phyloP scores from a whole-genome alignment of 352 stramenopile genomes.

The Thalassiosira hispida region DNA sequence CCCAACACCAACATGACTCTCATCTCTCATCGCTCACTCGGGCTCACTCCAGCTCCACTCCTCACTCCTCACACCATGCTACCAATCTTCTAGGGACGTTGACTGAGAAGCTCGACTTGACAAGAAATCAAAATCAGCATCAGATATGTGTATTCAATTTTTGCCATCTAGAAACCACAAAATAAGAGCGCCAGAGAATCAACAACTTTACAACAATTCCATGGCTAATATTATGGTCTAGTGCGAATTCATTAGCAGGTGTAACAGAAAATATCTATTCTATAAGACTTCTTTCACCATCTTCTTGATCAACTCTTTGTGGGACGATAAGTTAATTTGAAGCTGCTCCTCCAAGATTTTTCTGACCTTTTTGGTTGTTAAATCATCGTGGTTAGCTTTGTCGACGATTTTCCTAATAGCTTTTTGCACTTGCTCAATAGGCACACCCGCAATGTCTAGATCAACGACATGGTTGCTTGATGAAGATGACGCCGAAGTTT shows the following conservation, averaged over 20 bases:
- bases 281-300: constrained; percentile 10
- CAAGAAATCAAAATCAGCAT: no score
- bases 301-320: constrained; percentile 24
- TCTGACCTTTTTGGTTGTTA: constrained; percentile 19
- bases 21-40: no score
- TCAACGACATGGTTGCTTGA: not conserved
- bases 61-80: no score
- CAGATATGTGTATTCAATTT: not conserved
- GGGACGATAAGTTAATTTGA: constrained; percentile 7
- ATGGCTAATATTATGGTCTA: no score
- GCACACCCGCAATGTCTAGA: not conserved
- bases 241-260: no score
- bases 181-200: no score
- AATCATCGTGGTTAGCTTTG: constrained; percentile 4
- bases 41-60: no score
- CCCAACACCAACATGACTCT: no score
- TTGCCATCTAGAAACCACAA: not conserved
- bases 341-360: constrained; percentile 9
- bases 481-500: not conserved
- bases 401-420: constrained; percentile 26
- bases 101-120: no score
- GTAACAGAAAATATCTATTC: not conserved
- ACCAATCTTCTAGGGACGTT: no score
- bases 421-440: constrained; percentile 4
- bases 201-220: no score